Percentiles rank a stretch among this genome's conserved stretches.
phyloP scores from a whole-genome alignment of 257 asterid species.

The Thymus mandschuricus region DNA sequence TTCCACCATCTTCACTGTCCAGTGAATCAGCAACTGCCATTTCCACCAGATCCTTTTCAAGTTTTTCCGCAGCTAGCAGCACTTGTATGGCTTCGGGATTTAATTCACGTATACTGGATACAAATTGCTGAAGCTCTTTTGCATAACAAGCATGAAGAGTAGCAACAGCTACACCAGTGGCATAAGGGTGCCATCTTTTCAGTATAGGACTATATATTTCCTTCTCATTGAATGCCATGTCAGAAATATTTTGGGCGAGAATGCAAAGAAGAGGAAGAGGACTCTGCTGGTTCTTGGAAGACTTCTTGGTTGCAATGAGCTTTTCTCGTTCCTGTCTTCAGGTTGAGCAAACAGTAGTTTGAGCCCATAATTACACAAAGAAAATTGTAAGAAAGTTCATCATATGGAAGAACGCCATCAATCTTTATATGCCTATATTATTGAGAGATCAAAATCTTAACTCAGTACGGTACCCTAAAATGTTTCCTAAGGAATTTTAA shows the following conservation, averaged over 20 bases:
- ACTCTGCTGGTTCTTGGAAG: slow-evolving; percentile 64
- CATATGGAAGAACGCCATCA: slow-evolving; percentile 13
- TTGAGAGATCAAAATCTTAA: neutral
- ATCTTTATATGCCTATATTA: neutral
- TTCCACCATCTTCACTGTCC: slow-evolving; percentile 98
- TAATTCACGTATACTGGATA: slow-evolving; percentile 69
- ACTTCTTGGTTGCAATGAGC: slow-evolving; percentile 64
- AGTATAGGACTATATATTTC: slow-evolving; percentile 86
- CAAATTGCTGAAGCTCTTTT: slow-evolving; percentile 71
- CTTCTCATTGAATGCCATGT: slow-evolving; percentile 85
- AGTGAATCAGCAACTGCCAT: slow-evolving; percentile 91
- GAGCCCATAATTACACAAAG: slow-evolving; percentile 39
- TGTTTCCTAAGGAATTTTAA: neutral
- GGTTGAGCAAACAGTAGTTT: slow-evolving; percentile 46
- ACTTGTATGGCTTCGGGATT: slow-evolving; percentile 93
- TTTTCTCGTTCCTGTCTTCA: slow-evolving; percentile 92
- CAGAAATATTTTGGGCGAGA: slow-evolving; percentile 76
- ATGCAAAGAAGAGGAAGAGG: slow-evolving; percentile 74
- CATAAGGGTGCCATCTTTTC: slow-evolving; percentile 86
- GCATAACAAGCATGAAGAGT: slow-evolving; percentile 86
- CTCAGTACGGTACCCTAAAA: neutral
- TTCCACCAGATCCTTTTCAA: slow-evolving; percentile 86
- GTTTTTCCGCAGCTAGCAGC: slow-evolving; percentile 81
- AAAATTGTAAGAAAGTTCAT: neutral
- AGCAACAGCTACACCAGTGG: slow-evolving; percentile 90